Evolutionary conservation across 1,139 yeast genomes (phyloP).

Genomic region (Suhomyces ambrosiae): DNA sequence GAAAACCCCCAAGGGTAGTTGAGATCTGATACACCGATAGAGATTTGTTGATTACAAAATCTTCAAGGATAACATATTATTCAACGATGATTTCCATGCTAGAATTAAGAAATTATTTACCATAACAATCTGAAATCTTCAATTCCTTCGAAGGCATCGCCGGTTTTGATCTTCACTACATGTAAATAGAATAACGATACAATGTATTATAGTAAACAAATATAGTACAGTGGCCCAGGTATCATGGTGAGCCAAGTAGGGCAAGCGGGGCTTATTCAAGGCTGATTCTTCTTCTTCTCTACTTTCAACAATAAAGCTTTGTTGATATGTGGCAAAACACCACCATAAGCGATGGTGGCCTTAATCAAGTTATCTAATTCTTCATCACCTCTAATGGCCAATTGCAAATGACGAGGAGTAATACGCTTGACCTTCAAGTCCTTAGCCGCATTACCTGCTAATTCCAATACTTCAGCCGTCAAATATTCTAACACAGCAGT

Average conservation of each 20-base stretch:
- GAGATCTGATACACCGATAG: too few relatives aligned
- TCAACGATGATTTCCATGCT: too few relatives aligned
- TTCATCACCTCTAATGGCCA: slow-evolving; percentile 98
- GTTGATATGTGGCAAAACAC: slow-evolving; percentile 97
- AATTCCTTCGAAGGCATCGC: too few relatives aligned
- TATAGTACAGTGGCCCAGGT: slow-evolving; percentile 13
- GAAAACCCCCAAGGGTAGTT: too few relatives aligned
- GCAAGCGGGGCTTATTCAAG: too few relatives aligned
- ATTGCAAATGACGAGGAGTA: slow-evolving; percentile 97
- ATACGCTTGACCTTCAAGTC: slow-evolving; percentile 98
- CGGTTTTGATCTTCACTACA: too few relatives aligned
- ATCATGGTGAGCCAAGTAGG: slow-evolving; percentile 3
- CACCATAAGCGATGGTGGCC: slow-evolving; percentile 99
- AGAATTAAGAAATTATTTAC: too few relatives aligned
- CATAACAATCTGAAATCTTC: too few relatives aligned
- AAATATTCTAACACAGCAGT: slow-evolving; percentile 96
- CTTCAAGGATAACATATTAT: too few relatives aligned
- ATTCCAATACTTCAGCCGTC: slow-evolving; percentile 97
- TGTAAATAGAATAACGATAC: slow-evolving; percentile 9
- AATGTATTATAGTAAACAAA: slow-evolving; percentile 14
- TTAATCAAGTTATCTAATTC: slow-evolving; percentile 93
- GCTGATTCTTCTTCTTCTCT: slow-evolving; percentile 73
- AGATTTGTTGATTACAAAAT: too few relatives aligned
- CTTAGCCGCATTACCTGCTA: slow-evolving; percentile 99
- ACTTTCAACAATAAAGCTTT: slow-evolving; percentile 92